Base-by-base conservation (phyloP, 208 protist genomes). In the Trypanosoma rangeli region DNA sequence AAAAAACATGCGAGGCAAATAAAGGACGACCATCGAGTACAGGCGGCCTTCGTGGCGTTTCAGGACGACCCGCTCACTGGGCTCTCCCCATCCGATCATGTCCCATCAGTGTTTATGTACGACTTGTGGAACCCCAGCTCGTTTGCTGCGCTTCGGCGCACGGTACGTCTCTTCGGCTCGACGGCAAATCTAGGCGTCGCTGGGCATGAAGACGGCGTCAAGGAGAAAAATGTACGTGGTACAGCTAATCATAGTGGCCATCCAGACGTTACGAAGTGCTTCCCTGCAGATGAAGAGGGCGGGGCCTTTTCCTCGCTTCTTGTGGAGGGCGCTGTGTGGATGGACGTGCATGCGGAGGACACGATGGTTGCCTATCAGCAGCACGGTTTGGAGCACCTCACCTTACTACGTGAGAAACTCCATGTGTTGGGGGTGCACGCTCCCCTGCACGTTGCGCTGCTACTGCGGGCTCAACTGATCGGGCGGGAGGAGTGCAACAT, bases 51-150 rank as follows among this genome's bases (percentile, higher is more conserved):
- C 33, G 33, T 37, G 33, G 33, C 33, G 33, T 37, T 37, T 37
- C 33, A 37, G 33, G 33, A 37, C 33, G 33, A 37, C 33, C 33
- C 33, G 33, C 33, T 7, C 33, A 37, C 4, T 7, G 29, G 8
- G 10, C 13, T 2, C 16, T 29, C 39, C n/a, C 22, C 29, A 0
- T n/a, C 31, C 16, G 59, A 33, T 22, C n/a, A 28, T 0, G 59
- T 37, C 16, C 20, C 46, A 24, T 53, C 42, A 5, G 42, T 42
- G 22, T 55, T 29, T 55, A 28, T 66, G 61, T 66, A 66, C 37
- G 61, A 66, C 35, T 24, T 66, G 5, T 66, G 61, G 61, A 66
- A 66, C 54, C 61, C 61, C 61, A n/a, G 1, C 10, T 66, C 61
- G 0, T 66, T 66, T 22, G 61, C 18, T 37, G 28, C 37, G 20